A percentile compares a stretch with the other conserved stretches of the same genome.
Conservation (phyloP, 2,329 filamentous ascomycete genomes). For the Fusarium setosum region DNA sequence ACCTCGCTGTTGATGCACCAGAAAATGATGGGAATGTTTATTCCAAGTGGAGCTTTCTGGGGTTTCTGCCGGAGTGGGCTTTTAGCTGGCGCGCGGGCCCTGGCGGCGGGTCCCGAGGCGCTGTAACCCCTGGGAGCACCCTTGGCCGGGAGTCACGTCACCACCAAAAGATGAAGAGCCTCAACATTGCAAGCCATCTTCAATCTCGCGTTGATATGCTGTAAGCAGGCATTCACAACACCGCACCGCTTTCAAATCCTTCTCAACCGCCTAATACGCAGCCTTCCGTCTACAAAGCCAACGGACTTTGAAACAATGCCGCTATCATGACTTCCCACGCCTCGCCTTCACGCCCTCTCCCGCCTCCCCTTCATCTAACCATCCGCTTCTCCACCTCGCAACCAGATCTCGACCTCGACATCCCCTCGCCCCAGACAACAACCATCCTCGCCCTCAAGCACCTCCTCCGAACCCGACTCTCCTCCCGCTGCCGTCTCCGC, state of each 20-base stretch:
- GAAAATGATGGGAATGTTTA: constrained; percentile 26
- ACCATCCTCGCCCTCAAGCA: constrained; percentile 85
- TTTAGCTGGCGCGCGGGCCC: constrained; percentile 9
- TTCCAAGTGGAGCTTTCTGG: constrained; percentile 29
- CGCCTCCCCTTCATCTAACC: constrained; percentile 75
- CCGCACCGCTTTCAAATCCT: neutral
- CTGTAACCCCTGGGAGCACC: constrained; percentile 22
- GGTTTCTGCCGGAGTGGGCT: constrained; percentile 47
- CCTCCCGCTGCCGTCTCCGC: constrained; percentile 78
- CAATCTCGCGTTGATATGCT: neutral
- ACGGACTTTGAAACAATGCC: constrained; percentile 32
- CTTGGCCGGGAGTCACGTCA: constrained; percentile 29
- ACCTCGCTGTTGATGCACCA: constrained; percentile 19
- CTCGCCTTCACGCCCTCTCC: constrained; percentile 35
- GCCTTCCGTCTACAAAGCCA: no score
- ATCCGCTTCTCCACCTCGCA: constrained; percentile 91
- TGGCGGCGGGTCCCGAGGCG: constrained; percentile 16
- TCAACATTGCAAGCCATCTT: neutral
- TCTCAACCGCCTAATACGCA: neutral
- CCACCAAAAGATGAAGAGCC: constrained; percentile 10
- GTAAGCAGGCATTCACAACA: neutral
- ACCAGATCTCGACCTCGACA: constrained; percentile 84
- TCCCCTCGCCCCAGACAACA: constrained; percentile 74
- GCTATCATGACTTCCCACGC: constrained; percentile 41
- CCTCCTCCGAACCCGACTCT: constrained; percentile 79